Conservation (phyloP, 768 basidiomycete genomes). For the Boletus bicolor region DNA sequence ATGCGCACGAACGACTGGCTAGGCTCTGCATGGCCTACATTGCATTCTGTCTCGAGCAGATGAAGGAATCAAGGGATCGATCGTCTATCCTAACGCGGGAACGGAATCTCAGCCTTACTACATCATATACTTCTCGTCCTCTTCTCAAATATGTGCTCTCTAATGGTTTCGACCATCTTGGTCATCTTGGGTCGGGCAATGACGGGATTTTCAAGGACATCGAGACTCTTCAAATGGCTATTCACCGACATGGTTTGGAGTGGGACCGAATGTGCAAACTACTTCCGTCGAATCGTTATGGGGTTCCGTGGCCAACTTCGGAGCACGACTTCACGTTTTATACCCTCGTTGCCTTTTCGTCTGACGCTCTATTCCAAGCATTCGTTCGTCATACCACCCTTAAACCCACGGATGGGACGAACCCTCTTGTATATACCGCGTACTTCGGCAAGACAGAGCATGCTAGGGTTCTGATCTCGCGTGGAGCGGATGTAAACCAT, state of each 20-base stretch:
- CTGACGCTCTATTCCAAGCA: not conserved
- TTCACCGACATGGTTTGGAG: not conserved
- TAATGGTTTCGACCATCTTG: not conserved
- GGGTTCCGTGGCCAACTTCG: not conserved
- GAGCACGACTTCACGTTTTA: conserved; percentile 2
- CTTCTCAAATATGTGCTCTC: conserved; percentile 7
- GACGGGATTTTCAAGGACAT: not conserved
- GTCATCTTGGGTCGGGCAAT: not conserved
- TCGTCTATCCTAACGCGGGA: not conserved
- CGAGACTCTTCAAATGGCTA: not conserved
- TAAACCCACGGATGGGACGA: not conserved
- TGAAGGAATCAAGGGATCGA: not conserved
- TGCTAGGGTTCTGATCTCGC: not conserved
- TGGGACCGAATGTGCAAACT: not conserved
- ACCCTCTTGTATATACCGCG: conserved; percentile 6
- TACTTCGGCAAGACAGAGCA: not conserved
- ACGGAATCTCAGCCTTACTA: no score
- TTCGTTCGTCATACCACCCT: not conserved
- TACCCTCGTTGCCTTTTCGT: conserved; percentile 1
- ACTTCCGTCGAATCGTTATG: not conserved
- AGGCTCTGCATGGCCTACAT: conserved; percentile 9
- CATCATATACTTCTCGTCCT: not conserved
- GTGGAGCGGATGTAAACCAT: not conserved
- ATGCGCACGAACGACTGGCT: conserved; percentile 1
- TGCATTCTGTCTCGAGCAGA: conserved; percentile 2